Evolutionary conservation across 768 basidiomycete species (phyloP), one percentile per base, ranked within the genome.

Genomic region (Psilocybe tampanensis): DNA sequence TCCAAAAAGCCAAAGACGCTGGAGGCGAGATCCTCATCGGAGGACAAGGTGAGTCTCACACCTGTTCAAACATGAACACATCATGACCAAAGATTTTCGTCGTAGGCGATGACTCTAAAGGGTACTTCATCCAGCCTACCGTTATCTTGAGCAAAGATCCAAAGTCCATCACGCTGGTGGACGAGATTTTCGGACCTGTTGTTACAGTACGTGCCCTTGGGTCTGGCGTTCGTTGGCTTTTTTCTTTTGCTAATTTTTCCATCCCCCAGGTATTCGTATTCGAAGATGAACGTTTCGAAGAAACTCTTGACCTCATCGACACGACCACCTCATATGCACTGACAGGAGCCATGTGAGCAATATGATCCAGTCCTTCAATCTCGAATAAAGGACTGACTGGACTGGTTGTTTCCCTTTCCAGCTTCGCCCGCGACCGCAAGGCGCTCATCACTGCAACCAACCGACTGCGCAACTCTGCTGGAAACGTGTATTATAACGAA

Each of bases 101-200:
- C 29, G 41, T 60, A 90, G 92, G 82, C 43, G 92, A 98, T 68
- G 89, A 90, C 70, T 94, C 93, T 21, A 92, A 85, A 66, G 97
- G 97, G 8, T 99, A 86, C 81, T 98, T 89, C 72, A 79, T 99
- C 56, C 86, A 95, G 70, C 97, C 97, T 3, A 99, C 97, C 8
- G 86, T 98, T 56, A 95, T 99, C 66, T 74, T 93, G 58, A 96
- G 89, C 64, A 90, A 91, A 68, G 93, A 98, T 69, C 94, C 97
- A 39, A 84, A 84, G 58, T 90, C 86, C 1, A 73, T 95, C 43
- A 95, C 95, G 1, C 92, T 99, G 85, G 83, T 82, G 7, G 92
- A 98, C 63, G 97, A 99, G 75, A 92, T 99, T 65, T 98, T 99
- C 65, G 97, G 97, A 1, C 97, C 97, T 22, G 95, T 98, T 33